Conservation (phyloP, 1,139 yeast species). For the Sugiyamaella japonica region DNA sequence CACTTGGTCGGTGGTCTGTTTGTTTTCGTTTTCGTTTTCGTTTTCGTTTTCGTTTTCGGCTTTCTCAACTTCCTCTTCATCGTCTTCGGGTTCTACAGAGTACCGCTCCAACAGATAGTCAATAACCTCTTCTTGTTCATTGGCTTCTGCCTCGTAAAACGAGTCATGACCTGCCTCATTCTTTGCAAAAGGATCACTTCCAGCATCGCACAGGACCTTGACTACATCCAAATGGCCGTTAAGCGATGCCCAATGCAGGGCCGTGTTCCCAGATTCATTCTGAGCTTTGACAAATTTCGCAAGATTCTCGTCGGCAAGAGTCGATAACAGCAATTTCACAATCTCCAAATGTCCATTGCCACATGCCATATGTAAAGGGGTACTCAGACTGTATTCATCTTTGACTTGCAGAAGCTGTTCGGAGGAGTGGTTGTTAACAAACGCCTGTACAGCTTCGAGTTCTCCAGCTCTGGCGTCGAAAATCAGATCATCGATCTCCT, state of each 20-base stretch:
- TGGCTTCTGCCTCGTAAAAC: constrained; percentile 84
- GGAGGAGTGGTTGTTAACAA: constrained; percentile 45
- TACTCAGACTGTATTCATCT: constrained; percentile 64
- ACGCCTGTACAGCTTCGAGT: constrained; percentile 64
- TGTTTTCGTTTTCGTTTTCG: not conserved
- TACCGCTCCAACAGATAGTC: constrained; percentile 69
- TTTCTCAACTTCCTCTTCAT: constrained; percentile 36
- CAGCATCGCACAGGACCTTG: constrained; percentile 66
- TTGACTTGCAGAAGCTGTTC: constrained; percentile 44
- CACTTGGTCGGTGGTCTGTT: constrained; percentile 1
- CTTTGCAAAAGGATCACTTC: constrained; percentile 78
- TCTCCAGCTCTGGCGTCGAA: constrained; percentile 89
- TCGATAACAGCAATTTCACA: constrained; percentile 57
- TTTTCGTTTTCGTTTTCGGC: not conserved
- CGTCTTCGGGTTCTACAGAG: constrained; percentile 55
- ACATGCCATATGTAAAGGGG: constrained; percentile 91
- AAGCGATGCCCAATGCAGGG: constrained; percentile 93
- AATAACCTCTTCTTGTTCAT: constrained; percentile 46
- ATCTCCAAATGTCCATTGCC: constrained; percentile 88
- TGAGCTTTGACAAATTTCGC: constrained; percentile 52
- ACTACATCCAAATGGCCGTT: constrained; percentile 82
- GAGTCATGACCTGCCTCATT: constrained; percentile 79
- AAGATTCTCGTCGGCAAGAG: constrained; percentile 43
- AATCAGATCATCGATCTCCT: constrained; percentile 75
- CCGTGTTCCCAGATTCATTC: constrained; percentile 86